Percentiles rank a stretch among this genome's conserved stretches.
phyloP scores from a whole-genome alignment of 106 monocot genomes.

The Dioscorea dumetorum region DNA sequence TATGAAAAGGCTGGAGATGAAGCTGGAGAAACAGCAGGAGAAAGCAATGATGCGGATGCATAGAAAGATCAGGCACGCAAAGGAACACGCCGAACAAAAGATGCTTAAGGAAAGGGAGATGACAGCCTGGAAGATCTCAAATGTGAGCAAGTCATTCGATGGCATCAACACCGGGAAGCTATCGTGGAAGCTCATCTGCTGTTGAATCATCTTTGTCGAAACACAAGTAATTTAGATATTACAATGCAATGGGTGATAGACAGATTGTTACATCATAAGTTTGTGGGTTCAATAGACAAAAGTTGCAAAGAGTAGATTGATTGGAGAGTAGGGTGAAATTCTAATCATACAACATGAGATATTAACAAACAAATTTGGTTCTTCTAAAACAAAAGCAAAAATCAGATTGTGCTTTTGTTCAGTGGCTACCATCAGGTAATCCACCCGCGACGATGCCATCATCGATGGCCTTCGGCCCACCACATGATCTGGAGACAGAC shows the following conservation, averaged over 20 bases:
- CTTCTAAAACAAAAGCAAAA: too few species aligned
- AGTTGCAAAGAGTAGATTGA: too few species aligned
- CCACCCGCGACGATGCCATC: slow-evolving; percentile 50
- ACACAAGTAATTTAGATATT: not conserved
- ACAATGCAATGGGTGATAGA: too few species aligned
- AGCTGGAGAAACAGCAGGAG: slow-evolving; percentile 28
- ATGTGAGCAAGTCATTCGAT: slow-evolving; percentile 11
- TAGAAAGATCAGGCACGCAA: slow-evolving; percentile 21
- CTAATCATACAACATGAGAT: too few species aligned
- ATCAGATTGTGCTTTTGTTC: too few species aligned
- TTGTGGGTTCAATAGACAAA: too few species aligned
- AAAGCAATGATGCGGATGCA: slow-evolving; percentile 33
- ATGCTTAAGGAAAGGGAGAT: slow-evolving; percentile 26
- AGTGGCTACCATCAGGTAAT: slow-evolving; percentile 27
- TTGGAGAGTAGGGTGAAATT: too few species aligned
- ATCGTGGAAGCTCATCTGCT: slow-evolving; percentile 32
- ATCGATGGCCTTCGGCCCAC: slow-evolving; percentile 57
- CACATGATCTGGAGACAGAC: slow-evolving; percentile 75
- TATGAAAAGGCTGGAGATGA: slow-evolving; percentile 36
- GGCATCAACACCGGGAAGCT: slow-evolving; percentile 30
- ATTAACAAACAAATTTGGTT: too few species aligned
- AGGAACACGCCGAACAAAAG: slow-evolving; percentile 38
- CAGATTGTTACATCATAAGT: too few species aligned
- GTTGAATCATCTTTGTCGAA: not conserved
- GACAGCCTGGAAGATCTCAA: slow-evolving; percentile 21